These are phyloP conservation scores for Musa schizocarpa DNA, from an alignment of 176 grass and related monocot genomes.

Conservation along the genomic window DNA sequence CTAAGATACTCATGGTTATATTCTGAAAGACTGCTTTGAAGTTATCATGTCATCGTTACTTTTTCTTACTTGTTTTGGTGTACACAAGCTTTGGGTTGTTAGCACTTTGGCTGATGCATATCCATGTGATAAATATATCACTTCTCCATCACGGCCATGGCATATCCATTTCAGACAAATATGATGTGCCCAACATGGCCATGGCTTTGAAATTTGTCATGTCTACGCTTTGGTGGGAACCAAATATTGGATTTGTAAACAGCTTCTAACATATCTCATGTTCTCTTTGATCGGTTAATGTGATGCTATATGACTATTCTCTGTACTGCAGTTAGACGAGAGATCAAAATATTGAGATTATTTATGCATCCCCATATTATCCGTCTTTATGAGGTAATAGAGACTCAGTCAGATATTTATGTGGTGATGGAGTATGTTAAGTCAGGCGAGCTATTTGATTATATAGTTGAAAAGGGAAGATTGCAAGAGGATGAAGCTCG, in stretches of 20 bases:
- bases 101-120: too few relatives aligned
- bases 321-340: constrained; percentile 57
- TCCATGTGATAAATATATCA: too few relatives aligned
- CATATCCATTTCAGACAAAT: too few relatives aligned
- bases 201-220: not conserved
- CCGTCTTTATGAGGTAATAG: constrained; percentile 91
- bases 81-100: too few relatives aligned
- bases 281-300: not conserved
- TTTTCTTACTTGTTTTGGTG: too few relatives aligned
- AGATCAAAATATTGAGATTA: constrained; percentile 86
- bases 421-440: constrained; percentile 94
- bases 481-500: constrained; percentile 85
- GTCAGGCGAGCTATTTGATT: constrained; percentile 81
- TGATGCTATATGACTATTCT: not conserved
- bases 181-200: not conserved
- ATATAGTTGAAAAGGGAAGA: constrained; percentile 84
- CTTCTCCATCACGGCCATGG: too few relatives aligned
- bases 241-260: not conserved
- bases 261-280: too few relatives aligned
- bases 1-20: too few relatives aligned
- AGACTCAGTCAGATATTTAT: constrained; percentile 69
- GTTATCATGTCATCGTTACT: too few relatives aligned
- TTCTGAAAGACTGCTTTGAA: too few relatives aligned
- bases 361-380: constrained; percentile 96
- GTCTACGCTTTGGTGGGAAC: not conserved